Base-by-base conservation (phyloP, 805 yeast genomes). In the Citeromyces matritensis region DNA sequence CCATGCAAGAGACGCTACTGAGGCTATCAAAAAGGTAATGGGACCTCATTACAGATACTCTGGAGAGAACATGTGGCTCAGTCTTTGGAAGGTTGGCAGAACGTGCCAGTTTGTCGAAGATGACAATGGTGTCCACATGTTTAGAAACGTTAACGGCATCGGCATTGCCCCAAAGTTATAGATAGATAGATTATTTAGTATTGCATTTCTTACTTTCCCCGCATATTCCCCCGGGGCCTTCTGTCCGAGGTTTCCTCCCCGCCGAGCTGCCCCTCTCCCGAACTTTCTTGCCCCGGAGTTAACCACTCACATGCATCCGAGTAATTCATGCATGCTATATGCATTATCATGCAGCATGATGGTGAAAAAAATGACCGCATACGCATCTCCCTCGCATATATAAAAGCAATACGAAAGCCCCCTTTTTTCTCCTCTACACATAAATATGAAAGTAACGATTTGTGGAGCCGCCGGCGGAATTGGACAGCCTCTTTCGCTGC, bases 381-480 rank as follows among this genome's bases (percentile, higher is more conserved):
- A 17, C 21, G 21, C 21, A 17, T 17, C 21, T 7, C 21, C 21
- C 7, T 17, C 21, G 21, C 21, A 17, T 17, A 17, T 17, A 17
- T 17, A 17, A 17, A 17, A 17, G 21, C 21, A 17, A 17, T 17
- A 17, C 21, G 21, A 17, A 17, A 5, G 21, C 21, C 21, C 21
- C 21, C 21, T 17, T 17, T 17, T 27, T 27, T 6, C 15, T 19
- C 21, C 21, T 17, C 21, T 17, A 5, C 7, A 17, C 7, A 17
- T 26, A 12, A 24, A 39, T 37, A 34, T 34, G 13, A 82, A 80
- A 61, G 88, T 77, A 33, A 69, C 94, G 35, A 85, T 84, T 37
- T 65, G 77, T 33, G 95, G 95, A 41, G 95, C 95, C 36, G 85
- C 88, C 33, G 94, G 94, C 45, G 74, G 74, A 44, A 67, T 67